Base-by-base conservation (phyloP, 2,329 filamentous ascomycete species). In the Proliferodiscus dingleyae region DNA sequence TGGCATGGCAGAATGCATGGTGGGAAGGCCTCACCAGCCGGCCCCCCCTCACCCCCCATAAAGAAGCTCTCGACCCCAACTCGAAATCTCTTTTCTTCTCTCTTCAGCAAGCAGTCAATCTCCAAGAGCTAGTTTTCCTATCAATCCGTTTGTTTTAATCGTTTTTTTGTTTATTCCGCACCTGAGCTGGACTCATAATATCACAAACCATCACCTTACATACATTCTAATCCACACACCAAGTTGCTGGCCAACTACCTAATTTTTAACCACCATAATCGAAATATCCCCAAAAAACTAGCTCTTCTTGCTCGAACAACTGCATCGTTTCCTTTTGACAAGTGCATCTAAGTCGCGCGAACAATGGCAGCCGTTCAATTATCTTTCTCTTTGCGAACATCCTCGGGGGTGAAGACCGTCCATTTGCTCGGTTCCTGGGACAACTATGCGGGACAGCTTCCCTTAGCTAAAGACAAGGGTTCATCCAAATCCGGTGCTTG, bases 371-470 rank as follows among this genome's bases (percentile, higher is more conserved):
- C 89, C 68, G 83, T 93, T 71, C 91, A 96, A 74, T 84, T 95
- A 60, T 91, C 89, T 66, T 97, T 97, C 75, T 85, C 86, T 69
- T 87, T 97, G 69, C 89, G 90, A 75, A 94, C 94, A 68, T 95
- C 90, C 66, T 83, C 88, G 66, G 89, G 89, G 73, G 89, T 94
- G 79, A 95, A 96, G 82, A 91, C 90, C 64, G 91, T 95, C 66
- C 91, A 97, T 68, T 79, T 98, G 59, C 85, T 97, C 71, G 91
- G 91, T 64, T 97, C 91, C 59, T 98, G 91, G 91, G 93, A 98
- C 77, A 87, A 87, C 77, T 98, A 98, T 80, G 77, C 80, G 60
- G 88, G 89, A 58, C 91, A 96, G 72, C 87, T 96, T 62, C 91
- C 91, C 46, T 86, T 97, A 61, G 89, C 89, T 71, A 90, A 89